phyloP scores from a whole-genome alignment of 805 yeast species.

The Spathaspora gorwiae region DNA sequence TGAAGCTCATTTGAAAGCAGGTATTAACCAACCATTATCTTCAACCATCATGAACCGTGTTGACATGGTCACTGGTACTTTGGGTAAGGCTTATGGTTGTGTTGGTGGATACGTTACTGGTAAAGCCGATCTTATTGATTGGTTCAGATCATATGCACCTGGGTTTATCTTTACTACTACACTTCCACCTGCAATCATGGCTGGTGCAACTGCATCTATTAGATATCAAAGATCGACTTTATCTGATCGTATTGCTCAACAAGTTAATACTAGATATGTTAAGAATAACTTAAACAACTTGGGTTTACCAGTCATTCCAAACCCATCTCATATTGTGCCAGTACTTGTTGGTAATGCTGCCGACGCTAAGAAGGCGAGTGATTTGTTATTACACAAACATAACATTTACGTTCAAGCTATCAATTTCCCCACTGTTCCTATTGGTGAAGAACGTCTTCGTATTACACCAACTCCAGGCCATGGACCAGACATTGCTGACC shows the following conservation, averaged over 20 bases:
- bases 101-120: constrained; percentile 99
- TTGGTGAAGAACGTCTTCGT: constrained; percentile 93
- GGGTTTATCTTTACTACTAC: constrained; percentile 97
- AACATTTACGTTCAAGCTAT: constrained; percentile 95
- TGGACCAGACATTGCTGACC: constrained; percentile 66
- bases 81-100: constrained; percentile 94
- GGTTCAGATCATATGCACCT: constrained; percentile 94
- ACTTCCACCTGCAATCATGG: constrained; percentile 97
- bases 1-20: constrained; percentile 68
- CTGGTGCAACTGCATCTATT: constrained; percentile 87
- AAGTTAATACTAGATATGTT: constrained; percentile 78
- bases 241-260: constrained; percentile 78
- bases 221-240: constrained; percentile 76
- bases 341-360: constrained; percentile 92
- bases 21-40: constrained; percentile 44
- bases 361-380: constrained; percentile 88
- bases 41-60: constrained; percentile 79
- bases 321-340: constrained; percentile 97
- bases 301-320: constrained; percentile 94
- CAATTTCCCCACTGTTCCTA: constrained; percentile 95
- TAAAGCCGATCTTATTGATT: constrained; percentile 74
- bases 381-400: constrained; percentile 76
- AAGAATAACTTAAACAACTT: constrained; percentile 61
- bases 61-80: constrained; percentile 95
- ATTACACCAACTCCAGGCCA: constrained; percentile 99